These are phyloP conservation scores for Spergularia azorica DNA, from an alignment of 179 eudicot genomes.

Conservation along the genomic window DNA sequence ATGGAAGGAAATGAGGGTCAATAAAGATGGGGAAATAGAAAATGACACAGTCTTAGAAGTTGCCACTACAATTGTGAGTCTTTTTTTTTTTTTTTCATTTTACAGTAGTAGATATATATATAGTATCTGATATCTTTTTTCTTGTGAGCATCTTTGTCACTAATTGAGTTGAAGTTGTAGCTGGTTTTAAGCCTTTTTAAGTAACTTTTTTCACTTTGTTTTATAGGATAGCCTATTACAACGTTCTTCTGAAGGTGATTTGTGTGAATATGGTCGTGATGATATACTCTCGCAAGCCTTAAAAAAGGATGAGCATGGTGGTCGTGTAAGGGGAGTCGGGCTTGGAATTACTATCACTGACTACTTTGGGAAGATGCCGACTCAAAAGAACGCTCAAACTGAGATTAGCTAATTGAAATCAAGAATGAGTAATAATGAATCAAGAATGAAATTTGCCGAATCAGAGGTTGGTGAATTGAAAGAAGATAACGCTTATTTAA, in stretches of 20 bases:
- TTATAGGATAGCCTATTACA: neutral
- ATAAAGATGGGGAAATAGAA: too few species aligned
- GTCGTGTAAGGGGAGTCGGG: slow-evolving; percentile 12
- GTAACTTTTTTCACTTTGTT: neutral
- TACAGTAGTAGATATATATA: too few species aligned
- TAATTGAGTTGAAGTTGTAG: neutral
- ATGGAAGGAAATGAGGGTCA: neutral
- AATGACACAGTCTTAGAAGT: neutral
- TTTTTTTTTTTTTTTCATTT: too few species aligned
- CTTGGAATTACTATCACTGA: neutral
- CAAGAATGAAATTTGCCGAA: neutral
- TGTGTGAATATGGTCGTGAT: neutral
- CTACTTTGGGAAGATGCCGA: neutral
- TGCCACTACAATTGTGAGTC: neutral
- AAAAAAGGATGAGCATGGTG: neutral
- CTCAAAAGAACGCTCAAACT: neutral
- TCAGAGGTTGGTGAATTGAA: neutral
- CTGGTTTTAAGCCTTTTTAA: neutral
- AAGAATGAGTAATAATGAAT: neutral
- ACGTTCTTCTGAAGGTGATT: neutral
- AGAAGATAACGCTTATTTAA: neutral
- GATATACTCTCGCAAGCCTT: neutral
- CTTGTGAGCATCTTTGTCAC: too few species aligned
- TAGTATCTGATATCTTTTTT: too few species aligned
- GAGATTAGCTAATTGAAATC: neutral